phyloP scores from a whole-genome alignment of 495 filamentous ascomycete genomes.

The Pseudevernia furfuracea region DNA sequence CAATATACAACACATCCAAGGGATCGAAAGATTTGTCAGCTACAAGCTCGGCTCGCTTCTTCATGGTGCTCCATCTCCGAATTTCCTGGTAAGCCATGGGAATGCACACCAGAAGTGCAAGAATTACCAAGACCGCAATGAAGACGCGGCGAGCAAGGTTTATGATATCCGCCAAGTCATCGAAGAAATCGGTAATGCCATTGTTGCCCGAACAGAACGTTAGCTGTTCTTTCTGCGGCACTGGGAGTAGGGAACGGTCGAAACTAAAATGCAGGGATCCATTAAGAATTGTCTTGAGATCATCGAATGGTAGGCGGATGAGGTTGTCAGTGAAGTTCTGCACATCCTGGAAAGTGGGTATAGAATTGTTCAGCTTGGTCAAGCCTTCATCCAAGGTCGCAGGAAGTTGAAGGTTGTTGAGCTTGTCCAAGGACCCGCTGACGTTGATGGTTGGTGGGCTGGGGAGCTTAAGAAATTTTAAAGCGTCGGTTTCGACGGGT shows the following conservation, averaged over 20 bases:
- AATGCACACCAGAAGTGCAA: constrained; percentile 63
- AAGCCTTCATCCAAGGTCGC: constrained; percentile 55
- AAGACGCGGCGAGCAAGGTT: constrained; percentile 62
- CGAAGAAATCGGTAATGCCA: constrained; percentile 81
- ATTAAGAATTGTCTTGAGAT: constrained; percentile 63
- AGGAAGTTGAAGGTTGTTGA: constrained; percentile 66
- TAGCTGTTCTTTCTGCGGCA: constrained; percentile 71
- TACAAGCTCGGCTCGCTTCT: constrained; percentile 59
- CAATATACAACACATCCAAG: constrained; percentile 84
- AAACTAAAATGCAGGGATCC: constrained; percentile 64
- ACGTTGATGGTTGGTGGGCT: constrained; percentile 50
- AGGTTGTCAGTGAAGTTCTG: constrained; percentile 65
- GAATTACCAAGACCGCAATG: constrained; percentile 58
- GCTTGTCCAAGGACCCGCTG: constrained; percentile 45
- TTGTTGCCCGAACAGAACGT: constrained; percentile 83
- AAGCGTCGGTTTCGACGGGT: no score
- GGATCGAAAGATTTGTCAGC: constrained; percentile 60
- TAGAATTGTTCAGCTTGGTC: constrained; percentile 58
- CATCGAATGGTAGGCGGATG: constrained; percentile 70
- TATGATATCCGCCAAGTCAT: constrained; percentile 53
- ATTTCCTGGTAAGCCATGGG: constrained; percentile 76
- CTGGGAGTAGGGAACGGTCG: constrained; percentile 64
- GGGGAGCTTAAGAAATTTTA: no score
- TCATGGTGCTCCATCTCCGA: constrained; percentile 65
- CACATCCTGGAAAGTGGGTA: constrained; percentile 77